A percentile compares a stretch with the other conserved stretches of the same genome.
Conservation (phyloP, 1,284 basidiomycete species). For the Microstroma glucosiphilum region DNA sequence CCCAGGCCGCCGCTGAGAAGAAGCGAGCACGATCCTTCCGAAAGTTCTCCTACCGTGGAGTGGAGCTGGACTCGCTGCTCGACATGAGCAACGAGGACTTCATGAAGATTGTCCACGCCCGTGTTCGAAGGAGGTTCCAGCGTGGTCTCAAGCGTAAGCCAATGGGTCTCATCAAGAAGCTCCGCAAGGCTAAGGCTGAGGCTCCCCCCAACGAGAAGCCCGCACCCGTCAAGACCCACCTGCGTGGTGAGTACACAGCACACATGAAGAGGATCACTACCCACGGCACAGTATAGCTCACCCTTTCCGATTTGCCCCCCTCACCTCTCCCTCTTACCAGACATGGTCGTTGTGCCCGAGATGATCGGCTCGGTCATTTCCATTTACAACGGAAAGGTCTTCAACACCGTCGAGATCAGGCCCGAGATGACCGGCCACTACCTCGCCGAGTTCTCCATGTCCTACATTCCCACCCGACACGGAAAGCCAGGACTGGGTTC, state of each 20-base stretch:
- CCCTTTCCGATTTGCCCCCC: not conserved
- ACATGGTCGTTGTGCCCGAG: conserved; percentile 99
- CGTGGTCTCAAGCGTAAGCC: conserved; percentile 97
- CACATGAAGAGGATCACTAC: not conserved
- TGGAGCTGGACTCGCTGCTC: conserved; percentile 81
- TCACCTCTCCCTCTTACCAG: conserved; percentile 39
- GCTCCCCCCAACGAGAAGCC: conserved; percentile 98
- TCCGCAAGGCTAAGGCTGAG: conserved; percentile 99
- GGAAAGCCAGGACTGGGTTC: conserved; percentile 98
- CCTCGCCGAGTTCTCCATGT: conserved; percentile 77
- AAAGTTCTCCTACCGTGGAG: conserved; percentile 95
- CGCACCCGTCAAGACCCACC: conserved; percentile 94
- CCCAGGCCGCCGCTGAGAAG: conserved; percentile 50
- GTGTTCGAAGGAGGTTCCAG: conserved; percentile 96
- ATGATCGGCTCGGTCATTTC: conserved; percentile 77
- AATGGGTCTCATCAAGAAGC: conserved; percentile 98
- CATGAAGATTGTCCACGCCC: conserved; percentile 86
- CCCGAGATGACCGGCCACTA: conserved; percentile 99
- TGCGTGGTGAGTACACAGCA: conserved; percentile 57
- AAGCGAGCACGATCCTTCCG: conserved; percentile 91
- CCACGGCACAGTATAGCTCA: not conserved
- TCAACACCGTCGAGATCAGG: conserved; percentile 65
- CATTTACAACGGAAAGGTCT: conserved; percentile 81
- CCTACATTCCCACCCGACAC: conserved; percentile 98
- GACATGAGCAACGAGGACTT: conserved; percentile 81